phyloP scores from a whole-genome alignment of 2,329 filamentous ascomycete genomes.

The Diaporthe ampelina region DNA sequence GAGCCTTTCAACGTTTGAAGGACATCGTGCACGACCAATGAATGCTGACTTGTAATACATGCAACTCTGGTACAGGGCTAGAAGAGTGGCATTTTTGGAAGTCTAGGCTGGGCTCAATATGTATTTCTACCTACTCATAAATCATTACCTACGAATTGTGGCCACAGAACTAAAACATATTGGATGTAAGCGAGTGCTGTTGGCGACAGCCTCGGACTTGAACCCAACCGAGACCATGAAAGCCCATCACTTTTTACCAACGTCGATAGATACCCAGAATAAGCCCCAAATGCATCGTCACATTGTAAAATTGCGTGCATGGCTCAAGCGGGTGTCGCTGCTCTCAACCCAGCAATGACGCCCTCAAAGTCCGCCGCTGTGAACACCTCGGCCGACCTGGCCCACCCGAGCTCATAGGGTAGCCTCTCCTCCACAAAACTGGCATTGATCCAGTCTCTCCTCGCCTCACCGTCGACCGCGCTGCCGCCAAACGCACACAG shows the following conservation, averaged over 20 bases:
- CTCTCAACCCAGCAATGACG: slow-evolving; percentile 13
- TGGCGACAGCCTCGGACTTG: background rate
- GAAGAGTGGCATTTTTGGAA: background rate
- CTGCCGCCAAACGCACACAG: slow-evolving; percentile 24
- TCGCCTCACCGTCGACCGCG: background rate
- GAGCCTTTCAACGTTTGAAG: too few species aligned
- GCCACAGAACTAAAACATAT: too few species aligned
- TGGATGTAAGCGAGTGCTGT: background rate
- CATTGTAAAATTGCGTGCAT: background rate
- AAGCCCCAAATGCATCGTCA: background rate
- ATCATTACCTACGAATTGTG: background rate
- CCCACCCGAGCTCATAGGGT: slow-evolving; percentile 3
- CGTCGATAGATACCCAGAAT: background rate
- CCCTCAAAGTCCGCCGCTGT: slow-evolving; percentile 10
- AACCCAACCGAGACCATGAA: background rate
- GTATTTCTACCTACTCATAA: background rate
- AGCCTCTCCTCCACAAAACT: slow-evolving; percentile 24
- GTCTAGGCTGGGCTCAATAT: background rate
- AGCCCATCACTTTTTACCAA: background rate
- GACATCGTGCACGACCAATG: too few species aligned
- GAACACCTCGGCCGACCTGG: background rate
- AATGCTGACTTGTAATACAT: too few species aligned
- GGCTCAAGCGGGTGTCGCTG: background rate
- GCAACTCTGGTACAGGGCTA: slow-evolving; percentile 38
- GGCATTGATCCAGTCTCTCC: slow-evolving; percentile 3